Percentiles rank a stretch among this genome's conserved stretches.
These are phyloP conservation scores for Yarrowia sp. DNA, from an alignment of 805 yeast genomes.

Conservation along the genomic window DNA sequence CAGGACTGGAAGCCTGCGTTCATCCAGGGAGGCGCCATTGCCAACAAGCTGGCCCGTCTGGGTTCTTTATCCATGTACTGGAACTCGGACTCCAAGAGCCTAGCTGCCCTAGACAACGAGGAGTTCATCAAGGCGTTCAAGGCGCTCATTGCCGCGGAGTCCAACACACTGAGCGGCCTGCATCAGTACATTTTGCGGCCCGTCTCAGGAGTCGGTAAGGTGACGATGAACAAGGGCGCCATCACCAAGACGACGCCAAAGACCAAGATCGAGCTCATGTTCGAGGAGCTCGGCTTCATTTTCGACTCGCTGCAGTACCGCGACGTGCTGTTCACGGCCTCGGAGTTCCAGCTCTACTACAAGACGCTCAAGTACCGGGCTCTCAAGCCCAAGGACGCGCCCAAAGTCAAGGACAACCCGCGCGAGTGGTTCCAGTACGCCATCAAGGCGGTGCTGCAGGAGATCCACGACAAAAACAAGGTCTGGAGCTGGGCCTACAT, in stretches of 20 bases:
- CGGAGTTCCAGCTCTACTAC: conserved; percentile 73
- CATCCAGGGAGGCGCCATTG: conserved; percentile 63
- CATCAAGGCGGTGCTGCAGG: conserved; percentile 69
- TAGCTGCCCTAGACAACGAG: conserved; percentile 42
- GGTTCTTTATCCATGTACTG: conserved; percentile 77
- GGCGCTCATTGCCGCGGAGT: conserved; percentile 30
- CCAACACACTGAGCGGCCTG: conserved; percentile 29
- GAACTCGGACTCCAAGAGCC: conserved; percentile 63
- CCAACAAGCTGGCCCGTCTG: conserved; percentile 75
- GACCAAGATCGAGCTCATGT: conserved; percentile 68
- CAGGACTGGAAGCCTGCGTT: conserved; percentile 81
- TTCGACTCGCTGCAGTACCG: conserved; percentile 82
- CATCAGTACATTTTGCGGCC: conserved; percentile 64
- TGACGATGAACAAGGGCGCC: conserved; percentile 71
- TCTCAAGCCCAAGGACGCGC: conserved; percentile 56
- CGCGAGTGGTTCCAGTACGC: conserved; percentile 79
- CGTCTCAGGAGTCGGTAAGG: conserved; percentile 81
- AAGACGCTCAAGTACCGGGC: conserved; percentile 73
- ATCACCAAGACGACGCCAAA: conserved; percentile 50
- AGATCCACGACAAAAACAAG: conserved; percentile 75
- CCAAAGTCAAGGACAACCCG: conserved; percentile 56
- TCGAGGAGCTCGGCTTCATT: conserved; percentile 85
- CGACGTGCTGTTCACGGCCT: conserved; percentile 75
- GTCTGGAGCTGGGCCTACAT: conserved; percentile 89
- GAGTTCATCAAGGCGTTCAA: conserved; percentile 43